These are phyloP conservation scores for Geum urbanum DNA, from an alignment of 306 rosid genomes.

Conservation along the genomic window DNA sequence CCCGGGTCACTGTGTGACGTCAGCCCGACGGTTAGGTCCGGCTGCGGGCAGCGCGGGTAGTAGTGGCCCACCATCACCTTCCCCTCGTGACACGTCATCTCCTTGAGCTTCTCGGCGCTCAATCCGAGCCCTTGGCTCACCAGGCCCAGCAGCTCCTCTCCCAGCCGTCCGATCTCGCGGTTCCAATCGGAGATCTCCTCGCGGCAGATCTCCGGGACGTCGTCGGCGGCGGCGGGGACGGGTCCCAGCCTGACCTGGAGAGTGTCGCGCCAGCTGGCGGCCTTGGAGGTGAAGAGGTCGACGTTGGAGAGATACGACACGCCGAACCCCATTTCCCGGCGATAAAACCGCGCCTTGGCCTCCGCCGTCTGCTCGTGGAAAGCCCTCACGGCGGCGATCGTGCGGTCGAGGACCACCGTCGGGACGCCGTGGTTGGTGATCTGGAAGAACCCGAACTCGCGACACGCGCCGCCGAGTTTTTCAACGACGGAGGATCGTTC, in stretches of 20 bases:
- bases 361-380: conserved; percentile 40
- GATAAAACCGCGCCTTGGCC: conserved; percentile 17
- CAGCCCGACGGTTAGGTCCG: conserved; percentile 57
- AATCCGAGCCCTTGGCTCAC: conserved; percentile 47
- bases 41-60: conserved; percentile 44
- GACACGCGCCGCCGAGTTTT: conserved; percentile 29
- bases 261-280: conserved; percentile 87
- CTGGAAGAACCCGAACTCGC: conserved; percentile 42
- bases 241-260: conserved; percentile 48
- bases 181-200: conserved; percentile 46
- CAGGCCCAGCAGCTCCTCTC: conserved; percentile 29
- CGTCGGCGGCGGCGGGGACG: neutral
- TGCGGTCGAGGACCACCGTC: conserved; percentile 8
- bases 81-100: conserved; percentile 31
- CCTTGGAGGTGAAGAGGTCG: conserved; percentile 32
- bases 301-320: conserved; percentile 37
- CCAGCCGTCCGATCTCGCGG: conserved; percentile 42
- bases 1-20: conserved; percentile 79
- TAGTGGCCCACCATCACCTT: conserved; percentile 37
- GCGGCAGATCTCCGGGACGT: conserved; percentile 55
- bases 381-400: conserved; percentile 31
- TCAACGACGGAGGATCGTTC: conserved; percentile 25
- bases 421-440: conserved; percentile 45
- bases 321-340: conserved; percentile 19
- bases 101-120: conserved; percentile 22